A percentile compares a stretch with the other conserved stretches of the same genome.
phyloP scores from a whole-genome alignment of 1,139 yeast genomes.

The Protomyces inundatus region DNA sequence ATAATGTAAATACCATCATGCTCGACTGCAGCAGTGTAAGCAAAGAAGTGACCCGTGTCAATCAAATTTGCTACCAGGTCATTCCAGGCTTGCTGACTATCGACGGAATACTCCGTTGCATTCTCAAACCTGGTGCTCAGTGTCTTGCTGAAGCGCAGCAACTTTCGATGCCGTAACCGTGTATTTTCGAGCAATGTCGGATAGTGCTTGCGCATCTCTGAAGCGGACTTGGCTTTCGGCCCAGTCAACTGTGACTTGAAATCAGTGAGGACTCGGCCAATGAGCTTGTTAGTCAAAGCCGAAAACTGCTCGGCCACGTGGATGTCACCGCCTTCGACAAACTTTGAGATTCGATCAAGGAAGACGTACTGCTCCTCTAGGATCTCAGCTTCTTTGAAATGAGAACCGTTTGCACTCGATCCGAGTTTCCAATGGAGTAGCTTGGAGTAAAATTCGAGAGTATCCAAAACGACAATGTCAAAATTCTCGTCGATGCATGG shows the following conservation, averaged over 20 bases:
- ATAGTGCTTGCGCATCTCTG: slow-evolving; percentile 73
- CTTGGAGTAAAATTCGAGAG: slow-evolving; percentile 66
- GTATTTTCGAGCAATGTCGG: slow-evolving; percentile 77
- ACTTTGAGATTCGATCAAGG: slow-evolving; percentile 64
- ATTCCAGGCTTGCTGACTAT: slow-evolving; percentile 45
- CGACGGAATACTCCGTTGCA: slow-evolving; percentile 62
- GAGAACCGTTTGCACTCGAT: slow-evolving; percentile 65
- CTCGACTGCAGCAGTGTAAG: slow-evolving; percentile 69
- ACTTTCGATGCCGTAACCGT: slow-evolving; percentile 77
- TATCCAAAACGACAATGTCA: slow-evolving; percentile 66
- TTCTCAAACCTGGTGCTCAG: slow-evolving; percentile 71
- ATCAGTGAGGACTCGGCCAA: slow-evolving; percentile 64
- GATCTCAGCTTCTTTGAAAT: slow-evolving; percentile 87
- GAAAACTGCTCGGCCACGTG: slow-evolving; percentile 70
- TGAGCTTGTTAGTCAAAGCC: slow-evolving; percentile 58
- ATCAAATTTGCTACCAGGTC: slow-evolving; percentile 54
- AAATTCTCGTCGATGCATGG: slow-evolving; percentile 64
- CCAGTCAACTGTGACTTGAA: slow-evolving; percentile 65
- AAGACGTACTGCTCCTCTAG: slow-evolving; percentile 59
- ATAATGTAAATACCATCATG: slow-evolving; percentile 69
- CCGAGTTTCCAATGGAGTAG: slow-evolving; percentile 69
- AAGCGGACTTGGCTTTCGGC: slow-evolving; percentile 51
- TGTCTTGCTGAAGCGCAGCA: slow-evolving; percentile 69
- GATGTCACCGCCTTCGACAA: slow-evolving; percentile 77
- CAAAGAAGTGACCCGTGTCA: slow-evolving; percentile 68